Conservation (phyloP, 2,329 filamentous ascomycete species). For the Phaeosphaeriaceae sp. region DNA sequence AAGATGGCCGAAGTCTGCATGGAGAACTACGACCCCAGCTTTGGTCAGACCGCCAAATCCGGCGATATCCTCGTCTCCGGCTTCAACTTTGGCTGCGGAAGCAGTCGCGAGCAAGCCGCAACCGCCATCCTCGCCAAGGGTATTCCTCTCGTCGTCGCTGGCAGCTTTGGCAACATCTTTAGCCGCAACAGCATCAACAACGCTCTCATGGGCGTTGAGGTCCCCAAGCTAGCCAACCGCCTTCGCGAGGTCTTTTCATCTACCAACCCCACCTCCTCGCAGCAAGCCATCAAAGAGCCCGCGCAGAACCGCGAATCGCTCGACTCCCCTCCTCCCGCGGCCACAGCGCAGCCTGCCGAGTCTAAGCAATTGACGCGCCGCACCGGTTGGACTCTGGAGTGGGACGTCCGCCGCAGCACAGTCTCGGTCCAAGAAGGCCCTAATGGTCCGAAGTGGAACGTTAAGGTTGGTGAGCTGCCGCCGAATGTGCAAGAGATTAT, state of each 20-base stretch:
- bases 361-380: conserved; percentile 70
- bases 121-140: conserved; percentile 83
- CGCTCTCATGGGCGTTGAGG: conserved; percentile 74
- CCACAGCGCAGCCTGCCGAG: conserved; percentile 47
- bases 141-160: conserved; percentile 80
- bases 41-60: conserved; percentile 67
- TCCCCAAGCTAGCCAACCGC: conserved; percentile 70
- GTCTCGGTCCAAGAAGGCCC: conserved; percentile 75
- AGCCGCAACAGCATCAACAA: conserved; percentile 81
- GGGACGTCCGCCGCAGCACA: conserved; percentile 77
- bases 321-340: conserved; percentile 55
- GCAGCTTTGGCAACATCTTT: conserved; percentile 87
- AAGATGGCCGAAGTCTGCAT: conserved; percentile 91
- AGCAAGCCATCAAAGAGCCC: conserved; percentile 59
- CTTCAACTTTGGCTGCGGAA: conserved; percentile 88
- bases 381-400: conserved; percentile 83
- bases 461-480: conserved; percentile 83
- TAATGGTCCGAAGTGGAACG: conserved; percentile 72
- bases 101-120: conserved; percentile 83
- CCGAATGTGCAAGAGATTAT: conserved; percentile 77
- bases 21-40: conserved; percentile 87
- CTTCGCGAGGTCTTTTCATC: conserved; percentile 67
- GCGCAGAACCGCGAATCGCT: conserved; percentile 58
- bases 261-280: conserved; percentile 25
- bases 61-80: conserved; percentile 85